Evolutionary conservation across 495 filamentous ascomycete genomes (phyloP).

Genomic region (Neurospora sp.): DNA sequence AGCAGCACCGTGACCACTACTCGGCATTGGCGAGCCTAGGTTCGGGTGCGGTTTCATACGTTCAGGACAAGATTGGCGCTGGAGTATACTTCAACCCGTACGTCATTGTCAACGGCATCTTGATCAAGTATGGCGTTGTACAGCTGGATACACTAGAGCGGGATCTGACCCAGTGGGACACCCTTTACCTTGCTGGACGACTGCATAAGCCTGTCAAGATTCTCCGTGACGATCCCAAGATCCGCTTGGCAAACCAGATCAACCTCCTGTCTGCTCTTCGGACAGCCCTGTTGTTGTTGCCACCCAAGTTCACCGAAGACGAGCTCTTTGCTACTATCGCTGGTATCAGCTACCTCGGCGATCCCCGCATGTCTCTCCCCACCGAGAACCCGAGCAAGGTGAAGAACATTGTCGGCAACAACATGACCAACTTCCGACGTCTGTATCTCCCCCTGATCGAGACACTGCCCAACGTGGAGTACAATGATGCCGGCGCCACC

Average conservation of each 20-base stretch:
- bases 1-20: constrained; percentile 86
- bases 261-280: constrained; percentile 87
- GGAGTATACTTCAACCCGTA: constrained; percentile 98
- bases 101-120: constrained; percentile 85
- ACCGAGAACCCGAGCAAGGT: constrained; percentile 92
- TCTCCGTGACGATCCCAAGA: constrained; percentile 79
- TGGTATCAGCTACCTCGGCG: constrained; percentile 85
- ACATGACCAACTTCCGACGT: constrained; percentile 81
- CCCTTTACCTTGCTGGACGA: constrained; percentile 85
- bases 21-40: constrained; percentile 76
- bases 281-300: constrained; percentile 77
- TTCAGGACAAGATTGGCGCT: constrained; percentile 83
- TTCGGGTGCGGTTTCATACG: constrained; percentile 66
- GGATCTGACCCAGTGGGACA: constrained; percentile 84
- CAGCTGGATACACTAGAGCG: constrained; percentile 78
- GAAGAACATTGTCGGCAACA: constrained; percentile 81
- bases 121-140: constrained; percentile 97
- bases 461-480: constrained; percentile 77
- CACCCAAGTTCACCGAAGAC: constrained; percentile 72
- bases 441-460: constrained; percentile 84
- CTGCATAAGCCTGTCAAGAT: constrained; percentile 98
- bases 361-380: constrained; percentile 80
- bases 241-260: constrained; percentile 87
- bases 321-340: constrained; percentile 84
- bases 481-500: constrained; percentile 57